phyloP scores from a whole-genome alignment of 2,329 filamentous ascomycete species.

The Fusarium longipes region DNA sequence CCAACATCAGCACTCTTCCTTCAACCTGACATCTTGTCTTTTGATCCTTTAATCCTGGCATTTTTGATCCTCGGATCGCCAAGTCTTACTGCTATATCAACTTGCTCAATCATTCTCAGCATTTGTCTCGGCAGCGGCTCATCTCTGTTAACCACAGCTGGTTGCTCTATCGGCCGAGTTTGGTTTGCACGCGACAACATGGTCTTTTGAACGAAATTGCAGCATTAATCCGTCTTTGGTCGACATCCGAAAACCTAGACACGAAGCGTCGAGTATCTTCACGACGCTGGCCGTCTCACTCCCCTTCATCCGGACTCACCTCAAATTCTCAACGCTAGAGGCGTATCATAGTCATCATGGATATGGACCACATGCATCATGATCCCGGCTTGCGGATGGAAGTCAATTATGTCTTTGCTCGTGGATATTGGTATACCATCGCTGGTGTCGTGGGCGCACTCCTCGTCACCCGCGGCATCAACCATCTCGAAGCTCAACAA shows the following conservation, averaged over 20 bases:
- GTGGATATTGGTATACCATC: slow-evolving; percentile 69
- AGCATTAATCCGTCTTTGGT: background rate
- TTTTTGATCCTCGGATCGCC: background rate
- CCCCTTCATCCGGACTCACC: background rate
- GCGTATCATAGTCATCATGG: slow-evolving; percentile 47
- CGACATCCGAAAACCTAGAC: background rate
- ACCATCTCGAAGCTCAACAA: slow-evolving; percentile 55
- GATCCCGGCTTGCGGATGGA: slow-evolving; percentile 52
- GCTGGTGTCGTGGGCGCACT: slow-evolving; percentile 60
- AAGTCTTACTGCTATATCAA: slow-evolving; percentile 9
- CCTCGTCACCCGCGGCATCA: slow-evolving; percentile 55
- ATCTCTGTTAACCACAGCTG: background rate
- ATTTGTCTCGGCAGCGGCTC: background rate
- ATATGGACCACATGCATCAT: slow-evolving; percentile 47
- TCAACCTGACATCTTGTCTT: background rate
- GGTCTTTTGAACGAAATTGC: slow-evolving; percentile 1
- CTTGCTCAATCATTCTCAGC: slow-evolving; percentile 38
- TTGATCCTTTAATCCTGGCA: background rate
- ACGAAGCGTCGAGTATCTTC: background rate
- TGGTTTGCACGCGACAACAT: background rate
- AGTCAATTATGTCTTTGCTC: slow-evolving; percentile 63
- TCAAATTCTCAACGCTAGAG: background rate
- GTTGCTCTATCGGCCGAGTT: background rate
- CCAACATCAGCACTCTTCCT: slow-evolving; percentile 3
- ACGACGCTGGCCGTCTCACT: slow-evolving; percentile 19